A percentile compares a stretch with the other conserved stretches of the same genome.
These are phyloP conservation scores for Komagataella populi DNA, from an alignment of 805 yeast species.

Conservation along the genomic window DNA sequence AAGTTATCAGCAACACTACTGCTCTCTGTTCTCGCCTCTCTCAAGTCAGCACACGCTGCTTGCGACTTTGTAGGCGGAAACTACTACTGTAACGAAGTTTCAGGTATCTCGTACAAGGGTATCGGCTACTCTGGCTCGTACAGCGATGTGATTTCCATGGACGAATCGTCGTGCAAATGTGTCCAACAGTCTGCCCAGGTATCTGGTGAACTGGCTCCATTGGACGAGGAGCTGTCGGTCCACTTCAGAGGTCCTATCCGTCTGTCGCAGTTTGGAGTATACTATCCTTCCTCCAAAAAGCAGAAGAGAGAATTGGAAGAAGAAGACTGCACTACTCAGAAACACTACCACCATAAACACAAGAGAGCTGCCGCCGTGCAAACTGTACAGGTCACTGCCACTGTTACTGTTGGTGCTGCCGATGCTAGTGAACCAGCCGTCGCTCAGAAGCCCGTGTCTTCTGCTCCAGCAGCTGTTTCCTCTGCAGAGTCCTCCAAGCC, in stretches of 20 bases:
- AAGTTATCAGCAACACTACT: constrained; percentile 9
- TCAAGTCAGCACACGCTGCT: constrained; percentile 7
- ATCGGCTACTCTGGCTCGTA: constrained; percentile 80
- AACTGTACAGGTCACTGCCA: constrained; percentile 62
- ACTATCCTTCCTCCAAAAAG: constrained; percentile 42
- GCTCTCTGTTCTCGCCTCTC: constrained; percentile 10
- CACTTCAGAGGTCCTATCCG: constrained; percentile 86
- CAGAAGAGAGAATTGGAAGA: constrained; percentile 23
- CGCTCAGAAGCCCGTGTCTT: constrained; percentile 8
- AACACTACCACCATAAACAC: constrained; percentile 32
- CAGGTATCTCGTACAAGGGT: constrained; percentile 38
- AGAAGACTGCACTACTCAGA: constrained; percentile 31
- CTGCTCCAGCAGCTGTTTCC: constrained; percentile 8
- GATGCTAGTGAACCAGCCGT: constrained; percentile 11
- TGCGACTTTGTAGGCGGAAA: constrained; percentile 46
- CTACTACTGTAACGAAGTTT: constrained; percentile 67
- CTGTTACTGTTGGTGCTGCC: constrained; percentile 37
- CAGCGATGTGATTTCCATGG: constrained; percentile 63
- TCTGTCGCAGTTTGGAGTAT: constrained; percentile 79
- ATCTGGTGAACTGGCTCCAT: constrained; percentile 64
- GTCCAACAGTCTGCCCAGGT: constrained; percentile 40
- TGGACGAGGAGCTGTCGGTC: constrained; percentile 76
- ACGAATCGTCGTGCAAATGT: constrained; percentile 48
- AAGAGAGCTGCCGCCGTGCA: constrained; percentile 54
- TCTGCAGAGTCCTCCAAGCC: constrained; percentile 7